Conservation (phyloP, 2,329 filamentous ascomycete species). For the Teratosphaeria nubilosa region DNA sequence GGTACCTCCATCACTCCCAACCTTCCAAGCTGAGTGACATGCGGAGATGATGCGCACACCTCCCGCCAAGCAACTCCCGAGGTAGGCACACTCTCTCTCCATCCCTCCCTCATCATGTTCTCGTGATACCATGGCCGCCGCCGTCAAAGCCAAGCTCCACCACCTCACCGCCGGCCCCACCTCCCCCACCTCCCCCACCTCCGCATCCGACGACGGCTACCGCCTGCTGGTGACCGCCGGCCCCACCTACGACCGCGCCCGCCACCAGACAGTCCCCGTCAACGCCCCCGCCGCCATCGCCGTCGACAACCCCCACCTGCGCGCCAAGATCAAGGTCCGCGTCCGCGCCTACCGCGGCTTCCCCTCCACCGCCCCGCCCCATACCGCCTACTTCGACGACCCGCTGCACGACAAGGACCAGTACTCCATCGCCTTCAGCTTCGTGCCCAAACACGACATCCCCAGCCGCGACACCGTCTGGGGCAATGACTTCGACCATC, state of each 20-base stretch:
- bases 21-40: background rate
- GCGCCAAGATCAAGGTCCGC: conserved; percentile 64
- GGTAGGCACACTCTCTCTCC: background rate
- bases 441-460: conserved; percentile 59
- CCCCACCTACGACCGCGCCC: conserved; percentile 57
- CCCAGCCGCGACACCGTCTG: conserved; percentile 67
- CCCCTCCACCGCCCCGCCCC: conserved; percentile 52
- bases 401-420: conserved; percentile 64
- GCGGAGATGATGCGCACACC: background rate
- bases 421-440: conserved; percentile 73
- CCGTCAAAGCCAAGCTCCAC: background rate
- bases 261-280: conserved; percentile 62
- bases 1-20: background rate
- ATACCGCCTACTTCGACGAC: conserved; percentile 65
- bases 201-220: conserved; percentile 48
- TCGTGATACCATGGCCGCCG: background rate
- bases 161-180: background rate
- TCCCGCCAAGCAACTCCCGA: background rate
- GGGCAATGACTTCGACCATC: conserved; percentile 88
- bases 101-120: background rate
- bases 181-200: background rate
- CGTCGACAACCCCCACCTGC: conserved; percentile 55
- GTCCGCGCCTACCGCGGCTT: conserved; percentile 57
- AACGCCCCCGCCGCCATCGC: conserved; percentile 41
- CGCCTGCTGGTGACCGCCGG: conserved; percentile 74